Percentiles rank a stretch among this genome's conserved stretches.
phyloP scores from a whole-genome alignment of 2,329 filamentous ascomycete genomes.

The Aspergillus eucalypticola region DNA sequence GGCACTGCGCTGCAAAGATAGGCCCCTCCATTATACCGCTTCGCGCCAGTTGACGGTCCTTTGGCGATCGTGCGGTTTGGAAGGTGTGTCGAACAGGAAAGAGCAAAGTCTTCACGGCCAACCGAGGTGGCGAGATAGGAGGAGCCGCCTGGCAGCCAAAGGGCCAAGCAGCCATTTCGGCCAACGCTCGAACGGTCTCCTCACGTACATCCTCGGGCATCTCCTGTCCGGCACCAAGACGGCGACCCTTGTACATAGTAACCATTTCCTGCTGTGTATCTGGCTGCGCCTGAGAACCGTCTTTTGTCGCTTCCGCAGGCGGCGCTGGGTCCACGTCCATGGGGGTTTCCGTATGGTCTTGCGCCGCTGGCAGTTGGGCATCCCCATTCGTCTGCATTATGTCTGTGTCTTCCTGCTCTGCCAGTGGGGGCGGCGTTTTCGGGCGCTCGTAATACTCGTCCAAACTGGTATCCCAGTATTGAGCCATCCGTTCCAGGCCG shows the following conservation, averaged over 20 bases:
- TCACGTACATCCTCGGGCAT: constrained; percentile 62
- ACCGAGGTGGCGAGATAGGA: constrained; percentile 49
- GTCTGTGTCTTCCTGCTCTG: constrained; percentile 18
- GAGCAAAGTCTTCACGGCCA: constrained; percentile 53
- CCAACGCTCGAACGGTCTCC: constrained; percentile 56
- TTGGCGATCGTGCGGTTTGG: constrained; percentile 55
- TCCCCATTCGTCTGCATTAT: constrained; percentile 24
- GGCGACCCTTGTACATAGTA: constrained; percentile 57
- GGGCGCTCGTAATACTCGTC: constrained; percentile 56
- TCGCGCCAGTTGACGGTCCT: constrained; percentile 54
- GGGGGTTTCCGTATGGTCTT: constrained; percentile 14
- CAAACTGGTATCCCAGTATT: constrained; percentile 63
- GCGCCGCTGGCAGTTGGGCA: constrained; percentile 17
- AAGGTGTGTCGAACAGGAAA: constrained; percentile 60
- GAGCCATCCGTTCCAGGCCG: constrained; percentile 58
- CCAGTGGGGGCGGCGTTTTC: constrained; percentile 25
- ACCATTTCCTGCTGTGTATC: constrained; percentile 19
- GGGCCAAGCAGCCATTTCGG: constrained; percentile 60
- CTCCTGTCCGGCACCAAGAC: constrained; percentile 57
- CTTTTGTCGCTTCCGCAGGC: background rate
- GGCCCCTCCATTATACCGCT: constrained; percentile 61
- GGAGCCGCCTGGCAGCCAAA: constrained; percentile 57
- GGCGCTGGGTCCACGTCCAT: constrained; percentile 29
- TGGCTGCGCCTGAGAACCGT: background rate
- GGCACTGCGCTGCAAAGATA: constrained; percentile 56